Conservation (phyloP, 2,329 filamentous ascomycete genomes). For the Hypoxylon sp. region DNA sequence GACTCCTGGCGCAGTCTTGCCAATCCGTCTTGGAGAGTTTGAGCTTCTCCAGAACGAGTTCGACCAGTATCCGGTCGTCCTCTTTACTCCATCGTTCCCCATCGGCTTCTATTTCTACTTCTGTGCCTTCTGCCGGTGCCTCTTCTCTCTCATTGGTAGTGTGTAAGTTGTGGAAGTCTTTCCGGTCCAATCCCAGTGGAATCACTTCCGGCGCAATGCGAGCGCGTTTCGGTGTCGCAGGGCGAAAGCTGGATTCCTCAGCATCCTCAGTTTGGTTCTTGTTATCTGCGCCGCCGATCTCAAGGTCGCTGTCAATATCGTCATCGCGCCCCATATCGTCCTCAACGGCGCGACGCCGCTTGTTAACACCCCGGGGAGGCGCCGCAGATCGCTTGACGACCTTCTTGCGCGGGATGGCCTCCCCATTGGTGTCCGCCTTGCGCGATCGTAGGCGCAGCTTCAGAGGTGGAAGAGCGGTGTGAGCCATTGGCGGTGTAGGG, state of each 20-base stretch:
- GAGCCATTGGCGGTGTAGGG: constrained; percentile 69
- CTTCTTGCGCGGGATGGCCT: constrained; percentile 59
- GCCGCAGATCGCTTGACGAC: constrained; percentile 66
- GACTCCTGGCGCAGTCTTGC: constrained; percentile 76
- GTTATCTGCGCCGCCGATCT: constrained; percentile 50
- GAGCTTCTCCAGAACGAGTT: constrained; percentile 77
- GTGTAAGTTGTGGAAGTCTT: constrained; percentile 70
- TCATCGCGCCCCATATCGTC: constrained; percentile 64
- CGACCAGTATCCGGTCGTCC: constrained; percentile 76
- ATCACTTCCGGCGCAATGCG: constrained; percentile 73
- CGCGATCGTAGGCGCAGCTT: constrained; percentile 71
- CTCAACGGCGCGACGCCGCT: constrained; percentile 65
- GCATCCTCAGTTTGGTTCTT: constrained; percentile 44
- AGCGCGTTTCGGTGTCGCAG: constrained; percentile 72
- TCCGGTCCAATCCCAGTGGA: constrained; percentile 71
- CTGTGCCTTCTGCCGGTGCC: constrained; percentile 54
- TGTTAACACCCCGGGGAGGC: constrained; percentile 65
- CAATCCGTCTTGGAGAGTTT: constrained; percentile 75
- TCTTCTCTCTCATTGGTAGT: constrained; percentile 52
- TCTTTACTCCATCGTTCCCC: constrained; percentile 72
- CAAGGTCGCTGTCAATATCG: constrained; percentile 58
- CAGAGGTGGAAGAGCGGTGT: constrained; percentile 63
- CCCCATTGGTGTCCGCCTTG: constrained; percentile 54
- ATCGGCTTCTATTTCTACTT: constrained; percentile 62
- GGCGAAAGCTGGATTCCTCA: constrained; percentile 53